These are phyloP conservation scores for Thalassiosira delicatula DNA, from an alignment of 352 stramenopile species.

Conservation along the genomic window DNA sequence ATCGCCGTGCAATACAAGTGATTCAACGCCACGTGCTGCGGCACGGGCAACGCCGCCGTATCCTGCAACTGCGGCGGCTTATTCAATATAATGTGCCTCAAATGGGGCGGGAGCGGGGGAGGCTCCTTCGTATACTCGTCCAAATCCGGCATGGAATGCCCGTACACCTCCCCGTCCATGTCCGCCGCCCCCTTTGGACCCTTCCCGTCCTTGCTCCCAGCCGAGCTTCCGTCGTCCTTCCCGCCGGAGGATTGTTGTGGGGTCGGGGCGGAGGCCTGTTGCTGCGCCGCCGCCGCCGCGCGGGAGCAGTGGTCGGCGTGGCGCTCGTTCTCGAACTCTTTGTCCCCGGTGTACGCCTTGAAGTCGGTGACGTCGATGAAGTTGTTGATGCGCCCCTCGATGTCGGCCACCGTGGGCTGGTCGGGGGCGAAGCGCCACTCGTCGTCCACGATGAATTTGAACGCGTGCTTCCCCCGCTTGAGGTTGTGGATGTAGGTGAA, in stretches of 20 bases:
- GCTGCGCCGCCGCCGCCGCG: constrained; percentile 34
- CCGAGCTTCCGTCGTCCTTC: constrained; percentile 26
- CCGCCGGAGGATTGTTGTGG: constrained; percentile 3
- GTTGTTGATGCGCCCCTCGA: constrained; percentile 99
- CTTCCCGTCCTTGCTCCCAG: constrained; percentile 18
- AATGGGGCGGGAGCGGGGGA: constrained; percentile 95
- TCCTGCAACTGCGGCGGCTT: constrained; percentile 95
- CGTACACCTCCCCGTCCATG: constrained; percentile 91
- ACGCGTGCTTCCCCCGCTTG: constrained; percentile 96
- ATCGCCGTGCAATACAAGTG: constrained; percentile 98
- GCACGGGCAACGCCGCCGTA: constrained; percentile 93
- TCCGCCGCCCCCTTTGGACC: constrained; percentile 46
- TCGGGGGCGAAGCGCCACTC: constrained; percentile 93
- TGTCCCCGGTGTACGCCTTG: constrained; percentile 87
- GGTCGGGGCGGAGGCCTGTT: constrained; percentile 2
- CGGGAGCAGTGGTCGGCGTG: constrained; percentile 49
- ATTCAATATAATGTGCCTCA: constrained; percentile 99
- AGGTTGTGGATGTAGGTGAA: constrained; percentile 99
- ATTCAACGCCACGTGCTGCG: constrained; percentile 98
- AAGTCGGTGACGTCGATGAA: constrained; percentile 99
- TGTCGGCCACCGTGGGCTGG: constrained; percentile 96
- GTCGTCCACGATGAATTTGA: constrained; percentile 99
- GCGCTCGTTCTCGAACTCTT: constrained; percentile 86
- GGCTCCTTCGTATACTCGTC: constrained; percentile 99
- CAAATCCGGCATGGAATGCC: constrained; percentile 95